Evolutionary conservation across 306 rosid species (phyloP).

Genomic region (Chamaecrista fasciculata): DNA sequence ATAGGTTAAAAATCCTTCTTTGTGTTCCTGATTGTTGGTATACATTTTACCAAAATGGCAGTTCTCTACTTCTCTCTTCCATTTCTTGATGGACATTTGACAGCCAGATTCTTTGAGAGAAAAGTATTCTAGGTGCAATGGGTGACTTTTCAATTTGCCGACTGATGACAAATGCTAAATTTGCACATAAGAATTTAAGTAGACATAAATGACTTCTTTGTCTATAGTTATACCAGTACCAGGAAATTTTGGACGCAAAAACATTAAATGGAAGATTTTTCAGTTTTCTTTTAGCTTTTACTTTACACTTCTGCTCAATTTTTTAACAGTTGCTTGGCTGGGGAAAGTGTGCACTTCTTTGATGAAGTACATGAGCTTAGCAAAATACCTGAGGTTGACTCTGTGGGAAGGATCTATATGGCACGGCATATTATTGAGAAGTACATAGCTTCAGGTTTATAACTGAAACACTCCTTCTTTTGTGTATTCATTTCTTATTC

Average conservation of each 20-base stretch:
- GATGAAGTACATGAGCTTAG: constrained; percentile 86
- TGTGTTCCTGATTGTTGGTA: constrained; percentile 7
- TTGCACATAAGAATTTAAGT: neutral
- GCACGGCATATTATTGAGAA: constrained; percentile 89
- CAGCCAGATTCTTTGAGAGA: neutral
- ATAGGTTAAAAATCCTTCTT: constrained; percentile 54
- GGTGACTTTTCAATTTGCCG: neutral
- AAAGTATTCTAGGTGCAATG: constrained; percentile 19
- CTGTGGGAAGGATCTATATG: constrained; percentile 92
- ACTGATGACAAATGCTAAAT: constrained; percentile 19
- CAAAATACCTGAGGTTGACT: constrained; percentile 74
- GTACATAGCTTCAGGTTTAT: constrained; percentile 80
- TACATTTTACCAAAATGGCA: constrained; percentile 2
- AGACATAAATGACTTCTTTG: constrained; percentile 20
- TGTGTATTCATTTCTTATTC: neutral
- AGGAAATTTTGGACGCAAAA: constrained; percentile 6
- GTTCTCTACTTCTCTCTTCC: neutral
- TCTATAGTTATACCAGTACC: neutral
- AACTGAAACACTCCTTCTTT: constrained; percentile 7
- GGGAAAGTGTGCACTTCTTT: constrained; percentile 90
- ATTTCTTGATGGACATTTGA: neutral
- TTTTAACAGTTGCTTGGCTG: constrained; percentile 92
- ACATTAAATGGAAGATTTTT: neutral
- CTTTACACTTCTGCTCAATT: constrained; percentile 22
- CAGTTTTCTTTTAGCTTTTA: constrained; percentile 1